A percentile compares a stretch with the other conserved stretches of the same genome.
Conservation (phyloP, 176 grass and related monocot species). For the Phragmites australis region DNA sequence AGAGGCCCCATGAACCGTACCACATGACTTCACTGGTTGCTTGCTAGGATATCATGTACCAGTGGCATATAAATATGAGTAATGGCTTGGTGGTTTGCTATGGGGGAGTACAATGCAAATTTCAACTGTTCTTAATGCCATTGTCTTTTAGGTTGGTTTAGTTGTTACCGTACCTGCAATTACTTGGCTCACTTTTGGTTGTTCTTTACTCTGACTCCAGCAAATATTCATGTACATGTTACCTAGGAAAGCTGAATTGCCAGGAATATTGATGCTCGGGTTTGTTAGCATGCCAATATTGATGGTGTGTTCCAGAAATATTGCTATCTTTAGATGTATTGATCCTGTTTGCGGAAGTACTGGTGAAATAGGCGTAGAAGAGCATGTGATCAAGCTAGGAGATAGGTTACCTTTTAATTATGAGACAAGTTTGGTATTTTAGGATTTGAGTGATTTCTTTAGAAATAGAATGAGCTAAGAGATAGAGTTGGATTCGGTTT, state of each 20-base stretch:
- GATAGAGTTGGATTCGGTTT: too few relatives aligned
- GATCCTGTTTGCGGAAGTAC: neutral
- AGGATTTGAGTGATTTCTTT: too few relatives aligned
- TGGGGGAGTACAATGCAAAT: slow-evolving; percentile 32
- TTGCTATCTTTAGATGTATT: neutral
- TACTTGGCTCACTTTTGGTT: slow-evolving; percentile 33
- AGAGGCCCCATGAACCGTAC: slow-evolving; percentile 6
- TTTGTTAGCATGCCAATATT: slow-evolving; percentile 1
- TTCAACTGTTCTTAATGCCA: slow-evolving; percentile 49
- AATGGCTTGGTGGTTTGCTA: slow-evolving; percentile 37
- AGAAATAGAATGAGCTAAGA: too few relatives aligned
- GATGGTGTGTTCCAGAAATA: slow-evolving; percentile 5
- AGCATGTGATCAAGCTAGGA: too few relatives aligned
- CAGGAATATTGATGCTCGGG: neutral
- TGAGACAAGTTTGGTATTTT: too few relatives aligned
- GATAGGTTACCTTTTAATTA: too few relatives aligned
- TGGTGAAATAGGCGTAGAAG: too few relatives aligned
- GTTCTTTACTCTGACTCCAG: slow-evolving; percentile 48
- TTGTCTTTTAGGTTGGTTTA: slow-evolving; percentile 36
- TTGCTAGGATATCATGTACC: slow-evolving; percentile 34
- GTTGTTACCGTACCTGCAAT: slow-evolving; percentile 33
- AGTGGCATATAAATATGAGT: slow-evolving; percentile 43
- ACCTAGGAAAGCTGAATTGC: slow-evolving; percentile 27
- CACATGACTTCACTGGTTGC: slow-evolving; percentile 40
- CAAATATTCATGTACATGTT: slow-evolving; percentile 37